Conservation (phyloP, 179 eudicot genomes). For the Beta macrorhiza region DNA sequence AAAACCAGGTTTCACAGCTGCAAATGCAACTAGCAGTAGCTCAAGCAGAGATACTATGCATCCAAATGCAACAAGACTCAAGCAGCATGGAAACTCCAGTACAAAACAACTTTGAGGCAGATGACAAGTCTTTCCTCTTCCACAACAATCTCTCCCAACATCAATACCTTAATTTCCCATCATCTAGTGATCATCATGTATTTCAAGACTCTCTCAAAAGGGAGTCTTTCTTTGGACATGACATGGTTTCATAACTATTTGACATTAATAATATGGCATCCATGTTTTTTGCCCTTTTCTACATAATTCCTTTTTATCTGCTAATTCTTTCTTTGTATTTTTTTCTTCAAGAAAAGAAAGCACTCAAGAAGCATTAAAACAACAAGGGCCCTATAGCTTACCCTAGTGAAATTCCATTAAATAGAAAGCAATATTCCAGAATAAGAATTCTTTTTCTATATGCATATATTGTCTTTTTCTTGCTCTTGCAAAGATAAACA, state of each 20-base stretch:
- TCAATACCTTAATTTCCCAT: conserved; percentile 47
- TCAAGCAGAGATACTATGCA: conserved; percentile 85
- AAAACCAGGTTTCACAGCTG: conserved; percentile 75
- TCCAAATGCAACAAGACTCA: conserved; percentile 70
- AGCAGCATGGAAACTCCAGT: conserved; percentile 22
- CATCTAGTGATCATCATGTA: conserved; percentile 45
- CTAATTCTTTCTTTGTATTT: not conserved
- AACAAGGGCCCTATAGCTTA: not conserved
- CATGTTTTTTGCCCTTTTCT: conserved; percentile 20
- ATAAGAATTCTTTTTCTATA: not conserved
- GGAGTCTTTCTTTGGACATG: conserved; percentile 65
- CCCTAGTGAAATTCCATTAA: not conserved
- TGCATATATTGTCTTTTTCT: not conserved
- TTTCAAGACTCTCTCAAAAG: conserved; percentile 60
- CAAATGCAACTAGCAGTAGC: conserved; percentile 94
- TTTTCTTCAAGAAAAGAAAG: not conserved
- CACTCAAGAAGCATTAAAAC: not conserved
- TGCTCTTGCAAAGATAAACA: conserved; percentile 16
- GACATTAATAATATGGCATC: conserved; percentile 23
- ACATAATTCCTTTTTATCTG: not conserved
- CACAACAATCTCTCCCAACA: conserved; percentile 43
- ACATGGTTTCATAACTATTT: conserved; percentile 51
- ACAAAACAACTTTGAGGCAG: conserved; percentile 31
- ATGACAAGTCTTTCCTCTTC: conserved; percentile 46
- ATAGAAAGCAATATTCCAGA: not conserved